These are phyloP conservation scores for Anthoceros angustus DNA, from an alignment of 225 moss, liverwort and hornwort genomes.

Conservation along the genomic window DNA sequence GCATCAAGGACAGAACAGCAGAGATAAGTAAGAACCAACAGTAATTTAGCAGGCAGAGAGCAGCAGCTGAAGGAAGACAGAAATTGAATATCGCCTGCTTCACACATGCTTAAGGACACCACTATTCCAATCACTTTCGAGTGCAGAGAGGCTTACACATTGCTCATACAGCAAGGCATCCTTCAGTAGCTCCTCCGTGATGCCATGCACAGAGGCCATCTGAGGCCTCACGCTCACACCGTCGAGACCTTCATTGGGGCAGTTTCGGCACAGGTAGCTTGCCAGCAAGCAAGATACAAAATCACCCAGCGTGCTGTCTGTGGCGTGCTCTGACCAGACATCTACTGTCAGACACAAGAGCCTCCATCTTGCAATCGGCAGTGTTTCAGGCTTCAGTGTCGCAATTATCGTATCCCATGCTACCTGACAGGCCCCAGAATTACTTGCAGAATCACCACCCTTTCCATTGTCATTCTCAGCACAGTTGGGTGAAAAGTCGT, in stretches of 20 bases:
- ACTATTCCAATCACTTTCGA: no score
- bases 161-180: conserved; percentile 61
- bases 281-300: conserved; percentile 23
- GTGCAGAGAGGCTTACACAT: no score
- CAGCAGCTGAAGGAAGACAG: conserved; percentile 3
- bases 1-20: background rate
- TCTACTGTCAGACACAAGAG: conserved; percentile 63
- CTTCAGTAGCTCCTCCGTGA: conserved; percentile 33
- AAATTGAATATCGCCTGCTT: background rate
- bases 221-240: background rate
- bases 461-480: background rate
- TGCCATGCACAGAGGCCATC: conserved; percentile 12
- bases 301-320: conserved; percentile 30
- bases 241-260: background rate
- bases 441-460: no score
- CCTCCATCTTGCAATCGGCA: conserved; percentile 38
- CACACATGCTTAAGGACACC: no score
- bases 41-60: conserved; percentile 5
- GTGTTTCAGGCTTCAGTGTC: conserved; percentile 15
- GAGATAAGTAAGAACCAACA: background rate
- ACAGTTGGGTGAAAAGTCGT: background rate
- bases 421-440: no score
- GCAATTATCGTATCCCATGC: conserved; percentile 29
- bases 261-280: conserved; percentile 7
- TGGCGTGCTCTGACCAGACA: conserved; percentile 63